Evolutionary conservation across 768 basidiomycete species (phyloP).

Genomic region (Omphalotus guepiniiformis): DNA sequence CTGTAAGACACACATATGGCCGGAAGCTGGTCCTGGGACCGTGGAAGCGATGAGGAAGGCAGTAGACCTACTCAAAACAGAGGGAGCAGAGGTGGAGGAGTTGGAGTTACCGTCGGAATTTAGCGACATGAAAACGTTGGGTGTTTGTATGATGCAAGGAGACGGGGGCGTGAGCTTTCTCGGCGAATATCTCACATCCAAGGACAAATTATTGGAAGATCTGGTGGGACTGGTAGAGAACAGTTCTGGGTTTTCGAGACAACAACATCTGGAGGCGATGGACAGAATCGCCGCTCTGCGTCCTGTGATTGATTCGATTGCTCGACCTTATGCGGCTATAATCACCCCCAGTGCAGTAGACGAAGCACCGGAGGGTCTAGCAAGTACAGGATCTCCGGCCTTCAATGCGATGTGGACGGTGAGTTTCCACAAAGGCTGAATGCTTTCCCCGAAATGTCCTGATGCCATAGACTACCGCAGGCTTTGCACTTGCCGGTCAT

Average conservation of each 20-base stretch:
- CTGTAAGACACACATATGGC: conserved; percentile 16
- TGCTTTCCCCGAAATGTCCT: no score
- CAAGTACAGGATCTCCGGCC: conserved; percentile 10
- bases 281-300: conserved; percentile 14
- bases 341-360: conserved; percentile 11
- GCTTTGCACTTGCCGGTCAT: conserved; percentile 16
- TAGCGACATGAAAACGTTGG: conserved; percentile 1
- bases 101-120: conserved; percentile 15
- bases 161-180: conserved; percentile 11
- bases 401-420: conserved; percentile 17
- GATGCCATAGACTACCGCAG: neutral
- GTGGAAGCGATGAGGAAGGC: conserved; percentile 10
- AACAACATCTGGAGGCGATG: conserved; percentile 10
- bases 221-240: conserved; percentile 14
- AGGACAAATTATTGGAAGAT: conserved; percentile 11
- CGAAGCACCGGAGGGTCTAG: conserved; percentile 13
- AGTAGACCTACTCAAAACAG: conserved; percentile 9
- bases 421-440: neutral
- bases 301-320: conserved; percentile 13
- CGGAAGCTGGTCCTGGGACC: conserved; percentile 13
- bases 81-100: conserved; percentile 14
- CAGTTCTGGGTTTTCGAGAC: conserved; percentile 1
- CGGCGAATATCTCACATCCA: conserved; percentile 12
- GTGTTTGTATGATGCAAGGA: conserved; percentile 4
- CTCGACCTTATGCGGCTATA: conserved; percentile 12